Conservation (phyloP, 2,329 filamentous ascomycete genomes). For the Cytospora piceae region DNA sequence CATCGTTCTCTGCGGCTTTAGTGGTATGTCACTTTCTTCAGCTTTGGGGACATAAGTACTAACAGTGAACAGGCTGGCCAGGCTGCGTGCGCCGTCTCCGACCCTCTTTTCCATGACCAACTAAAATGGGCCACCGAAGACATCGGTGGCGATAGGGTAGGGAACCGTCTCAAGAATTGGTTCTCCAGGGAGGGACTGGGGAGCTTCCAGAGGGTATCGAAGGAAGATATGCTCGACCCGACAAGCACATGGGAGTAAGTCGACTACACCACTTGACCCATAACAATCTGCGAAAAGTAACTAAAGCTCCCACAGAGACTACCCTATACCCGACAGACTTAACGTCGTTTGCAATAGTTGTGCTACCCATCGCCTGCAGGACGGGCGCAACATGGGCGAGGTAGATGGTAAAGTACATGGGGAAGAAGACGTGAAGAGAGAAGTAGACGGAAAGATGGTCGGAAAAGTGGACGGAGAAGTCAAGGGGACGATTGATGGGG, state of each 20-base stretch:
- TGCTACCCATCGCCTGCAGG: not conserved
- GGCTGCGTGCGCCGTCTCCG: constrained; percentile 15
- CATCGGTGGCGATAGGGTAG: not conserved
- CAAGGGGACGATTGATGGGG: not conserved
- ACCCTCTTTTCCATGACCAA: not conserved
- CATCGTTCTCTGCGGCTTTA: constrained; percentile 11
- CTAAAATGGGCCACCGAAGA: constrained; percentile 4
- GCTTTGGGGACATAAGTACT: not conserved
- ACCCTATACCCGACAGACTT: not conserved
- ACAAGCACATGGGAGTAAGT: constrained; percentile 12
- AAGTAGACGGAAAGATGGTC: not conserved
- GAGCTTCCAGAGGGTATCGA: constrained; percentile 9
- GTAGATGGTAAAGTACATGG: not conserved
- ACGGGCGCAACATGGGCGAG: not conserved
- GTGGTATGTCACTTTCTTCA: not conserved
- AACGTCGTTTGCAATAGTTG: constrained; percentile 17
- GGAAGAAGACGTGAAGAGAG: not conserved
- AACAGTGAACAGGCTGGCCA: constrained; percentile 4
- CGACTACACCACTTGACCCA: not conserved
- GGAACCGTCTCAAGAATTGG: not conserved
- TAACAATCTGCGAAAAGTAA: no score
- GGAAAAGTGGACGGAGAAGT: not conserved
- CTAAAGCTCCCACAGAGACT: not conserved
- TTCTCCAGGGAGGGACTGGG: not conserved
- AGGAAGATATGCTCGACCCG: constrained; percentile 11